phyloP scores from a whole-genome alignment of 371 early-diverging fungal species.

The Umbelopsis sp. region DNA sequence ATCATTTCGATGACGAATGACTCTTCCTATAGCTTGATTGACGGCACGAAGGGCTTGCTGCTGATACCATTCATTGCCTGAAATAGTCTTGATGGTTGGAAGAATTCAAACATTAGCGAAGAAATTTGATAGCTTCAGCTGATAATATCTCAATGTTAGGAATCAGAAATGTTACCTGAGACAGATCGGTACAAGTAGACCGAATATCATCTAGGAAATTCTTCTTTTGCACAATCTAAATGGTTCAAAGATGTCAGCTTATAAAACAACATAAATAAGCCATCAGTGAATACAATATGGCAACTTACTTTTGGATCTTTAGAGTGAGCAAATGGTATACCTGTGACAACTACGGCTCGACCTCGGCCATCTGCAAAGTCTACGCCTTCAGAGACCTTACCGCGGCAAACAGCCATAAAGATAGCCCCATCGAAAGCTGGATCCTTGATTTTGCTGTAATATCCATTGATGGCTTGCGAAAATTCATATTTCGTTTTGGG shows the following conservation, averaged over 20 bases:
- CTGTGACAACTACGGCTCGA: conserved; percentile 79
- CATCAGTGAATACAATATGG: not conserved
- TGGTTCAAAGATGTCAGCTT: not conserved
- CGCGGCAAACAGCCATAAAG: conserved; percentile 61
- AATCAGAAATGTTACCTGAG: conserved; percentile 27
- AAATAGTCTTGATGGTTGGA: not conserved
- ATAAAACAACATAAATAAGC: too few species aligned
- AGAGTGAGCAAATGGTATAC: conserved; percentile 80
- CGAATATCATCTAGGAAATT: conserved; percentile 14
- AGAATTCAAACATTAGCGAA: too few species aligned
- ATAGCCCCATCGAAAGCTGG: conserved; percentile 44
- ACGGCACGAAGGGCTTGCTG: conserved; percentile 22
- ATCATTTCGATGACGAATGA: conserved; percentile 45
- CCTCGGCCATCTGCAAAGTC: conserved; percentile 82
- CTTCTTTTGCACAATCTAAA: conserved; percentile 18
- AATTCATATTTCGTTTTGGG: conserved; percentile 40
- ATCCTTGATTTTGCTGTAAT: conserved; percentile 29
- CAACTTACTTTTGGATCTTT: conserved; percentile 60
- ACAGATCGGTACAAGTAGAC: conserved; percentile 22
- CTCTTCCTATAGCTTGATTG: conserved; percentile 29
- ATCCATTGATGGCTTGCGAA: conserved; percentile 32
- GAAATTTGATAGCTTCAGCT: not conserved
- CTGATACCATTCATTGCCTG: conserved; percentile 19
- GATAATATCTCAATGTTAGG: not conserved
- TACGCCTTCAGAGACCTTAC: conserved; percentile 86